phyloP scores from a whole-genome alignment of 805 yeast species.

The Kluyveromyces wickerhamii region DNA sequence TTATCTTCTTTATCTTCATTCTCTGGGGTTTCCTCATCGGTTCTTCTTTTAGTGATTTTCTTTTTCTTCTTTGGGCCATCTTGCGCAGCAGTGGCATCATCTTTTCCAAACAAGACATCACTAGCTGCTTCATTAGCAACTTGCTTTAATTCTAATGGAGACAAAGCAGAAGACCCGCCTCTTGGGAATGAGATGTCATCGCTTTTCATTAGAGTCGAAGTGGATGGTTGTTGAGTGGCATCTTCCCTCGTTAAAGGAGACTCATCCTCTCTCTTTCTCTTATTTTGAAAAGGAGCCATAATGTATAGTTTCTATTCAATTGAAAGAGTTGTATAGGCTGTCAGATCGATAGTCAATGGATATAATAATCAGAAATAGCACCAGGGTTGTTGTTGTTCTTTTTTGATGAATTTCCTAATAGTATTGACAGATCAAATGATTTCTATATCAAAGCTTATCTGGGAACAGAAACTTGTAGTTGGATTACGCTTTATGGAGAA shows the following conservation, averaged over 20 bases:
- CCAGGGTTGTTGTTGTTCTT: too few relatives aligned
- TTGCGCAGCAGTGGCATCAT: constrained; percentile 9
- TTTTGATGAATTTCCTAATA: too few relatives aligned
- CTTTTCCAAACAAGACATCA: constrained; percentile 65
- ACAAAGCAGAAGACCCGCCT: constrained; percentile 84
- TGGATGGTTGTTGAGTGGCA: constrained; percentile 31
- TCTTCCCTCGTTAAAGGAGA: constrained; percentile 36
- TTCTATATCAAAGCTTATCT: too few relatives aligned
- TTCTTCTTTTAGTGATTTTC: constrained; percentile 20
- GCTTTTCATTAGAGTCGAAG: constrained; percentile 31
- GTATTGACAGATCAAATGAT: too few relatives aligned
- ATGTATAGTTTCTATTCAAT: neutral
- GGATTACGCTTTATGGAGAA: too few relatives aligned
- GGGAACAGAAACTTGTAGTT: too few relatives aligned
- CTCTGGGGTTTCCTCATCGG: constrained; percentile 15
- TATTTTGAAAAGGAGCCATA: constrained; percentile 16
- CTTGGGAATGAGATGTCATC: constrained; percentile 67
- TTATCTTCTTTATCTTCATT: constrained; percentile 24
- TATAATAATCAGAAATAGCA: too few relatives aligned
- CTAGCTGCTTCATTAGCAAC: constrained; percentile 87
- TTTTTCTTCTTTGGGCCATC: constrained; percentile 35
- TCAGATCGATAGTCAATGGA: too few relatives aligned
- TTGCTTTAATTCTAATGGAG: constrained; percentile 86
- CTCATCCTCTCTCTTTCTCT: constrained; percentile 44
- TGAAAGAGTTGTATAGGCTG: too few relatives aligned